These are phyloP conservation scores for Cajanus cajan DNA, from an alignment of 306 rosid genomes.

Conservation along the genomic window DNA sequence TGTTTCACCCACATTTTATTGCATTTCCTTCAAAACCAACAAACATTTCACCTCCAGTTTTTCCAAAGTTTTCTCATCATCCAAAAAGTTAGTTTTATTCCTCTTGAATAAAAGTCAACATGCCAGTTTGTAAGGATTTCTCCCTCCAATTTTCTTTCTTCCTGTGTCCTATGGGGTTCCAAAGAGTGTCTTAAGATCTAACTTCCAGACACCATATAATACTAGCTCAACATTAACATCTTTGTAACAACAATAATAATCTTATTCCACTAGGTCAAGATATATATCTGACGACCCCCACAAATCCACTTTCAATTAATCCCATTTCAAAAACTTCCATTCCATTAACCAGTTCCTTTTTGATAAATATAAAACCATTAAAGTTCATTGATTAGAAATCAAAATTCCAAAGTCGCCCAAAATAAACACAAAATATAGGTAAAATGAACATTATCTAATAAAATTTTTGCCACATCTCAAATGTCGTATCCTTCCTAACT, in stretches of 20 bases:
- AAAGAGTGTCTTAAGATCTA: neutral
- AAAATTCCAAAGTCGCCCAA: constrained; percentile 14
- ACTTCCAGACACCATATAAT: neutral
- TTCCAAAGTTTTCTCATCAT: too few species aligned
- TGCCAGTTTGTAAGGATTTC: neutral
- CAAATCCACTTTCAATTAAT: constrained; percentile 9
- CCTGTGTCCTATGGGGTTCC: neutral
- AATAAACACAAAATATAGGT: constrained; percentile 22
- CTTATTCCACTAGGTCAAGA: too few species aligned
- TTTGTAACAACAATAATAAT: too few species aligned
- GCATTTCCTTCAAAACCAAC: too few species aligned
- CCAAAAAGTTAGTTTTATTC: too few species aligned
- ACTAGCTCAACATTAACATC: neutral
- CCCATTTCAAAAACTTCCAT: neutral
- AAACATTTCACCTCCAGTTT: neutral
- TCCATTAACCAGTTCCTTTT: neutral
- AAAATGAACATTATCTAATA: constrained; percentile 32
- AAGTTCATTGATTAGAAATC: neutral
- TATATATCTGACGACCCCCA: neutral
- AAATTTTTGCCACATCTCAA: constrained; percentile 32
- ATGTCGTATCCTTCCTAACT: constrained; percentile 40
- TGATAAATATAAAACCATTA: neutral
- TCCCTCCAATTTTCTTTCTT: neutral
- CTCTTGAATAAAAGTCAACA: too few species aligned
- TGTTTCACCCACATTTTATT: too few species aligned